Evolutionary conservation across 345 rosid genomes (phyloP).

Genomic region (Euphorbia pulcherrima): DNA sequence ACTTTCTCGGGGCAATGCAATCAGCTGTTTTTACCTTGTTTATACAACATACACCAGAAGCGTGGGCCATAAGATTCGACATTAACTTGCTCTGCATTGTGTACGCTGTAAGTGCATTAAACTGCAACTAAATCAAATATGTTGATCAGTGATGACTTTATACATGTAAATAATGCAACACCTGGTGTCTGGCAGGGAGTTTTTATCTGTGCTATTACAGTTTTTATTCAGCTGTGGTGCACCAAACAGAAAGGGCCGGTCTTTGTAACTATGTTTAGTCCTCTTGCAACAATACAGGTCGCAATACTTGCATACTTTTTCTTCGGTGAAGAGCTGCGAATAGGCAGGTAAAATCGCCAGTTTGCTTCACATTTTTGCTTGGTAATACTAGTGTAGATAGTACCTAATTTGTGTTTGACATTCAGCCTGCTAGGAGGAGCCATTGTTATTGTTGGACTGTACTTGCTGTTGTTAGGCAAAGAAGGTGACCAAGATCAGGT

Average conservation of each 20-base stretch:
- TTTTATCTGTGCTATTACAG: too few species aligned
- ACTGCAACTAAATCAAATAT: background rate
- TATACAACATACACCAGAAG: slow-evolving; percentile 36
- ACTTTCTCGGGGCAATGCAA: slow-evolving; percentile 52
- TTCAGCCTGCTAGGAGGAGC: slow-evolving; percentile 57
- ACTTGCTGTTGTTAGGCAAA: slow-evolving; percentile 71
- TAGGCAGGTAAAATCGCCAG: slow-evolving; percentile 78
- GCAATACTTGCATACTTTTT: slow-evolving; percentile 48
- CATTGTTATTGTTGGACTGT: slow-evolving; percentile 48
- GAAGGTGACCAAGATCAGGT: slow-evolving; percentile 23
- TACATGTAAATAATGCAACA: too few species aligned
- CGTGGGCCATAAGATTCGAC: slow-evolving; percentile 53
- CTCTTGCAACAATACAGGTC: slow-evolving; percentile 47
- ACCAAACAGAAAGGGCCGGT: slow-evolving; percentile 54
- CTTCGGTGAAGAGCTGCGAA: slow-evolving; percentile 52
- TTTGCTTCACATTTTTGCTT: too few species aligned
- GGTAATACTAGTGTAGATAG: background rate
- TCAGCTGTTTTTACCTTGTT: slow-evolving; percentile 54
- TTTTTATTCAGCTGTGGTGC: slow-evolving; percentile 55
- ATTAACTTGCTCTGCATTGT: slow-evolving; percentile 53
- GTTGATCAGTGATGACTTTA: slow-evolving; percentile 14
- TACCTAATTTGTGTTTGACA: slow-evolving; percentile 3
- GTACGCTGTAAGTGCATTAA: slow-evolving; percentile 45
- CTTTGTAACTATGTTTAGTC: slow-evolving; percentile 61
- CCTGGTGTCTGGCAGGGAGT: too few species aligned